Percentiles rank a stretch among this genome's conserved stretches.
phyloP scores from a whole-genome alignment of 805 yeast genomes.

The Wickerhamomyces hampshirensis region DNA sequence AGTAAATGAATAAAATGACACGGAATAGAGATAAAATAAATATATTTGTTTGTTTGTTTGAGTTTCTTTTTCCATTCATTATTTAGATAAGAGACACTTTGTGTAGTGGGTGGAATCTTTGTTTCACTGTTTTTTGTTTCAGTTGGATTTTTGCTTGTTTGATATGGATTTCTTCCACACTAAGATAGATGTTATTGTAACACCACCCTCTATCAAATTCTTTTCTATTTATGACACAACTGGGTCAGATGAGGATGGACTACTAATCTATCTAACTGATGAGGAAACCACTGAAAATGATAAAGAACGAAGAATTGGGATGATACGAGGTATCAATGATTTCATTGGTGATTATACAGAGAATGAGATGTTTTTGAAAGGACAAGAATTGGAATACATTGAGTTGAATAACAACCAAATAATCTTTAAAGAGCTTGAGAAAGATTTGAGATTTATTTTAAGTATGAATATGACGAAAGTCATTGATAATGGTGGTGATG shows the following conservation, averaged over 20 bases:
- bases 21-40: too few species aligned
- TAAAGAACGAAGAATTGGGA: conserved; percentile 31
- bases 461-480: conserved; percentile 17
- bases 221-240: conserved; percentile 37
- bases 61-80: too few species aligned
- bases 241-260: conserved; percentile 25
- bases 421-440: conserved; percentile 26
- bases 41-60: too few species aligned
- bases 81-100: too few species aligned
- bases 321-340: conserved; percentile 33
- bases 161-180: conserved; percentile 21
- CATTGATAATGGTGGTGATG: conserved; percentile 12
- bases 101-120: too few species aligned
- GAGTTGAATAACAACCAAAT: conserved; percentile 27
- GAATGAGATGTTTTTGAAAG: conserved; percentile 8
- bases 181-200: conserved; percentile 9
- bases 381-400: conserved; percentile 18
- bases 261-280: not conserved
- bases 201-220: conserved; percentile 21
- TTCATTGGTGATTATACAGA: conserved; percentile 3
- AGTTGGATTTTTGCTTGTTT: not conserved
- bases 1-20: too few species aligned
- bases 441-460: conserved; percentile 23
- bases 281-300: not conserved
- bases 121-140: not conserved